phyloP scores from a whole-genome alignment of 2,329 filamentous ascomycete genomes.

The Ceratocystis destructans region DNA sequence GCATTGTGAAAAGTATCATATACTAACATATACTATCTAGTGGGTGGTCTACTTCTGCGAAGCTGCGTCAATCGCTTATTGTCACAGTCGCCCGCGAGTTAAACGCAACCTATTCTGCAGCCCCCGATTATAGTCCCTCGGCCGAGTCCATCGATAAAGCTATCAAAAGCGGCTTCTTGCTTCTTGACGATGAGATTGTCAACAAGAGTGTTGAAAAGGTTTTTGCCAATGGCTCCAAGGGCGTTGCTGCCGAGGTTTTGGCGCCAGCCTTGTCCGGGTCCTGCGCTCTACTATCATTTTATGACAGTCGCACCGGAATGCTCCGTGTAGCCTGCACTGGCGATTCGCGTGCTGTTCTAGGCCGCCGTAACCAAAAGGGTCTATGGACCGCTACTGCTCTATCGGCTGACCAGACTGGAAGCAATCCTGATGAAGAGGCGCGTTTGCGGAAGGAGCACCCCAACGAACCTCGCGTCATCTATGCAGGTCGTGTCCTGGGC shows the following conservation, averaged over 20 bases:
- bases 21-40: slow-evolving; percentile 32
- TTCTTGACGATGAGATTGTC: slow-evolving; percentile 86
- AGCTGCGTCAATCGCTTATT: slow-evolving; percentile 82
- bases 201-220: slow-evolving; percentile 87
- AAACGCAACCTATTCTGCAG: slow-evolving; percentile 77
- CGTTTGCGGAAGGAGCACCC: slow-evolving; percentile 78
- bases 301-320: slow-evolving; percentile 74
- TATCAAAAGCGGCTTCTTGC: slow-evolving; percentile 82
- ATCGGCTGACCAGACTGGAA: slow-evolving; percentile 87
- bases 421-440: slow-evolving; percentile 69
- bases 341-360: slow-evolving; percentile 88
- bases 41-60: slow-evolving; percentile 96
- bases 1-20: too few species aligned
- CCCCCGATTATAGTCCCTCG: slow-evolving; percentile 47
- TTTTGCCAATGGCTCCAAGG: slow-evolving; percentile 73
- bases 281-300: slow-evolving; percentile 90
- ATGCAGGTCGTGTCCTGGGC: slow-evolving; percentile 80
- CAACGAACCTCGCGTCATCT: slow-evolving; percentile 72
- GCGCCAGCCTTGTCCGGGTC: slow-evolving; percentile 93
- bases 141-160: slow-evolving; percentile 74
- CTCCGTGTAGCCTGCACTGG: slow-evolving; percentile 91
- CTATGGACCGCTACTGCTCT: slow-evolving; percentile 89
- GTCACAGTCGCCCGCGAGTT: slow-evolving; percentile 85
- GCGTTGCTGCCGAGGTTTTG: slow-evolving; percentile 79
- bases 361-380: slow-evolving; percentile 59